A percentile compares a stretch with the other conserved stretches of the same genome.
Conservation (phyloP, 306 rosid species). For the Herpetospermum pedunculosum region DNA sequence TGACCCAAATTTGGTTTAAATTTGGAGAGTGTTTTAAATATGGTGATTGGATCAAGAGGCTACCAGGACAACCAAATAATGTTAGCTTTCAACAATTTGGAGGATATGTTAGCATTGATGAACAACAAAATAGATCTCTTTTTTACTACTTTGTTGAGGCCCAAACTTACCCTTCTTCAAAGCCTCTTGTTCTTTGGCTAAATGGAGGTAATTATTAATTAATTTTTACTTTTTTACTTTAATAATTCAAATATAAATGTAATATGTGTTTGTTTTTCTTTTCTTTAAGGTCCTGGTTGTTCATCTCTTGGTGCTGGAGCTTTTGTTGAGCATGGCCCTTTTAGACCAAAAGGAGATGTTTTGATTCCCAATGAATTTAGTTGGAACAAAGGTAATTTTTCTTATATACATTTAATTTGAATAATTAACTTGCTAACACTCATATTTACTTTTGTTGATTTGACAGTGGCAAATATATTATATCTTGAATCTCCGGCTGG, state of each 20-base stretch:
- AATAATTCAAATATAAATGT: too few species aligned
- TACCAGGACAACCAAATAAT: conserved; percentile 29
- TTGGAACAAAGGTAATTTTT: too few species aligned
- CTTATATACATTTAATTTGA: too few species aligned
- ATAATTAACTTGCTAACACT: not conserved
- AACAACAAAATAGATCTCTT: conserved; percentile 20
- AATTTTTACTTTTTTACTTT: not conserved
- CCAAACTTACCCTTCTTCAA: conserved; percentile 23
- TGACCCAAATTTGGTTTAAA: conserved; percentile 5
- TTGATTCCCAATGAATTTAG: conserved; percentile 42
- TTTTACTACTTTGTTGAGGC: conserved; percentile 41
- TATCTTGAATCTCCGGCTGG: conserved; percentile 71
- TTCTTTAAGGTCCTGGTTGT: conserved; percentile 59
- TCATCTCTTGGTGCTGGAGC: conserved; percentile 75
- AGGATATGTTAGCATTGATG: conserved; percentile 25
- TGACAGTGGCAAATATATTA: conserved; percentile 50
- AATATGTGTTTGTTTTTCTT: not conserved
- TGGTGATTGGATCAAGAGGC: not conserved
- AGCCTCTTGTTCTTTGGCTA: conserved; percentile 46
- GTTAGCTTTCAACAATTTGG: conserved; percentile 29
- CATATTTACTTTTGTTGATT: not conserved
- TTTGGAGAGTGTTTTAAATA: not conserved
- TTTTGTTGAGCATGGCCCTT: conserved; percentile 64
- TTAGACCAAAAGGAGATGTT: conserved; percentile 36
- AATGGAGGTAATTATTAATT: conserved; percentile 40